Base-by-base conservation (phyloP, 371 early-diverging fungal species). In the Mortierella sp. region DNA sequence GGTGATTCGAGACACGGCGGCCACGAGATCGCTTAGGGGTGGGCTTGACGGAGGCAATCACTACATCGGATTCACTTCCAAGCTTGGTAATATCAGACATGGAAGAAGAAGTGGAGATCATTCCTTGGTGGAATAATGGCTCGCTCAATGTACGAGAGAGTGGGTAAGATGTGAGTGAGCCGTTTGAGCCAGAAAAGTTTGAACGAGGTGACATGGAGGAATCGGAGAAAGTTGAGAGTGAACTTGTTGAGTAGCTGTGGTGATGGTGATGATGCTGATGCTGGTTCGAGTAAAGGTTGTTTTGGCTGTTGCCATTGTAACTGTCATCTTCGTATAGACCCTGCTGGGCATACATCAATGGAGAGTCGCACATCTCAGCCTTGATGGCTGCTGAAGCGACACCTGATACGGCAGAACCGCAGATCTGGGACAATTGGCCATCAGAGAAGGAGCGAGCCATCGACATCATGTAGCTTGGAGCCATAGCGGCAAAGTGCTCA, bases 1-100 rank as follows among this genome's bases (percentile, higher is more conserved):
- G 85, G 32, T 85, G 76, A 64, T 77, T 86, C 23, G 89, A 88
- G 32, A 89, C 89, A 32, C 89, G 86, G 42, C 89, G 84, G 31
- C 88, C 89, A 26, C 88, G 81, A 0, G 89, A 88, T 9, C 89
- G 84, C 66, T 87, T 83, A 49, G 83, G 83, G 6, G 75, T 79
- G 45, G 75, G 59, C 55, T 67, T 66, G 64, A 64, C 28, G 1
- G 55, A 6, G 23, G 42, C 17, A 35, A 35, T 31, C 3, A 35
- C 26, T 40, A 22, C 43, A 8, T 45, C 28, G 26, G 61, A 53
- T 7, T 58, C 47, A 40, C 12, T 42, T 29, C 35, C 35, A 40
- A 61, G 19, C 34, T n/a, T 66, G 47, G 67, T 29, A 10, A 70
- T 66, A 56, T 76, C 72, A 19, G 66, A 35, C 37, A 64, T 43